A percentile compares a stretch with the other conserved stretches of the same genome.
phyloP scores from a whole-genome alignment of 176 grass and related monocot genomes.

The Dendrocalamus sinicus region DNA sequence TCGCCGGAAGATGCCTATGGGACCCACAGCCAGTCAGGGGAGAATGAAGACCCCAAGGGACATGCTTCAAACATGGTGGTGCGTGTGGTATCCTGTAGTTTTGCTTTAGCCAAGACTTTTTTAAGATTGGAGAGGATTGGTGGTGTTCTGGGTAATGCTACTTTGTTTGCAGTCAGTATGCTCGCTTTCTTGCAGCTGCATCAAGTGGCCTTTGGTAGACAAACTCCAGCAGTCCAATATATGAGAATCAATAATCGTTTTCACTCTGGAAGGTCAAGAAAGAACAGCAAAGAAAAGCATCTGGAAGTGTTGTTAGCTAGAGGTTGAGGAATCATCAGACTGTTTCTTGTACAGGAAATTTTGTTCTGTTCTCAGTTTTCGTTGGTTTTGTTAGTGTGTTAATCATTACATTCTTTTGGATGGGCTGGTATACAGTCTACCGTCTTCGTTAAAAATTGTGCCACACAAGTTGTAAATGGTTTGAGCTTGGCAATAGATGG shows the following conservation, averaged over 20 bases:
- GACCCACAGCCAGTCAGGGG: slow-evolving; percentile 38
- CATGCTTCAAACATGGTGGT: slow-evolving; percentile 49
- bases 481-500: slow-evolving; percentile 27
- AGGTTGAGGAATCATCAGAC: slow-evolving; percentile 33
- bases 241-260: background rate
- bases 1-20: slow-evolving; percentile 31
- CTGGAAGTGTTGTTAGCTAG: slow-evolving; percentile 39
- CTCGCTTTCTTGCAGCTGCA: slow-evolving; percentile 68
- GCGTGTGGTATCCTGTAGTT: slow-evolving; percentile 53
- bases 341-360: slow-evolving; percentile 32
- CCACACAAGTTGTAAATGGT: slow-evolving; percentile 8
- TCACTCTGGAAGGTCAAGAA: slow-evolving; percentile 20
- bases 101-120: slow-evolving; percentile 51
- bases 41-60: slow-evolving; percentile 29
- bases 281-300: slow-evolving; percentile 30
- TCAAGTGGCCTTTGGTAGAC: slow-evolving; percentile 48
- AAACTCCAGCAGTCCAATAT: slow-evolving; percentile 13
- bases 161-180: slow-evolving; percentile 64
- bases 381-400: background rate
- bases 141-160: slow-evolving; percentile 60
- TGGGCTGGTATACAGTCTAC: slow-evolving; percentile 28
- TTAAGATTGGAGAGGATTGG: slow-evolving; percentile 41
- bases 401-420: slow-evolving; percentile 35
- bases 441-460: background rate
- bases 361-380: slow-evolving; percentile 19